Conservation (phyloP, 768 basidiomycete species). For the Calocera viscosa region DNA sequence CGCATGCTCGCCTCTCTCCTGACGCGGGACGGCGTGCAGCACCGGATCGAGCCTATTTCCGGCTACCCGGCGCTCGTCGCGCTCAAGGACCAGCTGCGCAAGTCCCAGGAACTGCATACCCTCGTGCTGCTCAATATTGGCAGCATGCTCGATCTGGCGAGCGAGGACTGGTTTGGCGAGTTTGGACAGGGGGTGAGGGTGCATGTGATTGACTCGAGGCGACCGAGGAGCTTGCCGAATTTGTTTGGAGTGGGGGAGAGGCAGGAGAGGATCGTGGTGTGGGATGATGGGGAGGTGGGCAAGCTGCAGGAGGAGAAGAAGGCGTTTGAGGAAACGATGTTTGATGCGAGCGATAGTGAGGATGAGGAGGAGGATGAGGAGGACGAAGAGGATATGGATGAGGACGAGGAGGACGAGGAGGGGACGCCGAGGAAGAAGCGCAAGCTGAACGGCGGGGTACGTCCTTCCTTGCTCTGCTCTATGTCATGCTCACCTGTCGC, state of each 20-base stretch:
- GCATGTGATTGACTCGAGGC: conserved; percentile 88
- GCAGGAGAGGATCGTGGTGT: conserved; percentile 56
- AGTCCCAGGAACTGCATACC: conserved; percentile 53
- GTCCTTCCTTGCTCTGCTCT: not conserved
- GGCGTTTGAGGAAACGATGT: conserved; percentile 74
- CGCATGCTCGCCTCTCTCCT: conserved; percentile 81
- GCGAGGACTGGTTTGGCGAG: conserved; percentile 62
- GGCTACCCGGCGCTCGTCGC: conserved; percentile 65
- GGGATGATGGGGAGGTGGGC: conserved; percentile 82
- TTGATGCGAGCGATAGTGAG: conserved; percentile 38
- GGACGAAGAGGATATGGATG: conserved; percentile 17
- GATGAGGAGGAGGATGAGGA: conserved; percentile 23
- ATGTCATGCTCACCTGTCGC: conserved; percentile 5
- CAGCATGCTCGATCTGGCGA: conserved; percentile 68
- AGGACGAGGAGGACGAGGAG: conserved; percentile 20
- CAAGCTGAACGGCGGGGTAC: conserved; percentile 12
- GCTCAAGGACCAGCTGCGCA: conserved; percentile 47
- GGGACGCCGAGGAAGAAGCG: conserved; percentile 15
- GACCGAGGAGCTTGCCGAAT: conserved; percentile 80
- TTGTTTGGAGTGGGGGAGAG: conserved; percentile 62
- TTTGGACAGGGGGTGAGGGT: conserved; percentile 51
- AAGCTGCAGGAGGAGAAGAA: conserved; percentile 55
- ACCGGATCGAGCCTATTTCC: conserved; percentile 79
- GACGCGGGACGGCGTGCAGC: conserved; percentile 85
- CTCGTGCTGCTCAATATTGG: conserved; percentile 90